Conservation (phyloP, 2,329 filamentous ascomycete species). For the Capronia epimyces region DNA sequence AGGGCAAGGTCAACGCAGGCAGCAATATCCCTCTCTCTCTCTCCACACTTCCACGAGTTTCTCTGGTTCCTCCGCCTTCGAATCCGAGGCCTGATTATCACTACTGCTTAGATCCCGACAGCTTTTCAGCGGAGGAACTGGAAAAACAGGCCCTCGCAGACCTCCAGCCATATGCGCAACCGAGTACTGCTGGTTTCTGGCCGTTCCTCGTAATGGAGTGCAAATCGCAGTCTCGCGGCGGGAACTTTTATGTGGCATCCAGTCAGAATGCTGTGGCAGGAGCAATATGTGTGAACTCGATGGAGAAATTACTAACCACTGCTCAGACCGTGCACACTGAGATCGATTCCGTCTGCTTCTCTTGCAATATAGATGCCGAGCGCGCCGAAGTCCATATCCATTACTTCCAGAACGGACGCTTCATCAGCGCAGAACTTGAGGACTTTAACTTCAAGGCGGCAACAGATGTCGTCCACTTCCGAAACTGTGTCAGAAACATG, state of each 20-base stretch:
- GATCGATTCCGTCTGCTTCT: conserved; percentile 8
- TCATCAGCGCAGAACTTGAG: conserved; percentile 4
- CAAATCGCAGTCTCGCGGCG: conserved; percentile 9
- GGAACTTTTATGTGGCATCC: conserved; percentile 12
- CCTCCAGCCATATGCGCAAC: not conserved
- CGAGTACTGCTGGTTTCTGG: conserved; percentile 8
- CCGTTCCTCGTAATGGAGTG: conserved; percentile 12
- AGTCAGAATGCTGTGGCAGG: conserved; percentile 13
- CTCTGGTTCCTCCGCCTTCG: conserved; percentile 1
- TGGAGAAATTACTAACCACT: conserved; percentile 7
- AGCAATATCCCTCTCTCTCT: conserved; percentile 1
- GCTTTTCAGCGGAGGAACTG: not conserved
- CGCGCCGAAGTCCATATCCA: conserved; percentile 6
- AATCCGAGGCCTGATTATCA: conserved; percentile 1
- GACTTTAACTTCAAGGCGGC: not conserved
- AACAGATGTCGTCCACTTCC: conserved; percentile 3
- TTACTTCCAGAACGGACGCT: conserved; percentile 2
- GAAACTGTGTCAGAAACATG: conserved; percentile 7
- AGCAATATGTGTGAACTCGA: conserved; percentile 8
- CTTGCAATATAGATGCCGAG: conserved; percentile 2
- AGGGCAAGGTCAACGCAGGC: not conserved
- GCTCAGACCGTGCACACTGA: not conserved
- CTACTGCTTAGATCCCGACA: conserved; percentile 1
- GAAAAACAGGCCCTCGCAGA: not conserved
- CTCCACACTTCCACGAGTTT: not conserved